phyloP scores from a whole-genome alignment of 257 asterid species.

The Cinchona pubescens region DNA sequence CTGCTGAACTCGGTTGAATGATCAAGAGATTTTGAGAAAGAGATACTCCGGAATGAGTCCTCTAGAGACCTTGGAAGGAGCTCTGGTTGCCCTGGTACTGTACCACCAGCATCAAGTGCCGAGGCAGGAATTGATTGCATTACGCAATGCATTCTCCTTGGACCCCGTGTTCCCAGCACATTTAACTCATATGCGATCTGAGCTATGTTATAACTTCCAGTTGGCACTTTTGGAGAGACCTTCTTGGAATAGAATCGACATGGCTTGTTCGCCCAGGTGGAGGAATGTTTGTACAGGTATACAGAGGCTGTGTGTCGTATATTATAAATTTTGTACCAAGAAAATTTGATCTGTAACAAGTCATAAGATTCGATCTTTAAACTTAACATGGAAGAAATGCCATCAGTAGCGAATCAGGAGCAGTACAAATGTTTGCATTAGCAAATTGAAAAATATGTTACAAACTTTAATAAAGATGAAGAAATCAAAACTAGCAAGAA shows the following conservation, averaged over 20 bases:
- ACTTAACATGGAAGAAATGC: not conserved
- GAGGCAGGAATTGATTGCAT: slow-evolving; percentile 88
- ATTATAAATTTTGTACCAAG: slow-evolving; percentile 92
- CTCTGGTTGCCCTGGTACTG: slow-evolving; percentile 90
- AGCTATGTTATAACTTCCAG: slow-evolving; percentile 78
- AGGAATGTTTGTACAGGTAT: slow-evolving; percentile 43
- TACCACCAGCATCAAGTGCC: slow-evolving; percentile 75
- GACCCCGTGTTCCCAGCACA: slow-evolving; percentile 94
- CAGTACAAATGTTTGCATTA: not conserved
- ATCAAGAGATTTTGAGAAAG: slow-evolving; percentile 79
- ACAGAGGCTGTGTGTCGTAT: slow-evolving; percentile 86
- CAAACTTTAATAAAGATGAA: not conserved
- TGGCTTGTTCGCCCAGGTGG: slow-evolving; percentile 71
- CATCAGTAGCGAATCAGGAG: not conserved
- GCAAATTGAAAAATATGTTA: not conserved
- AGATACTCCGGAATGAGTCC: slow-evolving; percentile 79
- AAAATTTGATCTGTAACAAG: slow-evolving; percentile 69
- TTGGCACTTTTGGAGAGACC: slow-evolving; percentile 84
- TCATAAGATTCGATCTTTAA: not conserved
- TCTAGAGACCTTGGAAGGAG: slow-evolving; percentile 75
- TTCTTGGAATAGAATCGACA: slow-evolving; percentile 76
- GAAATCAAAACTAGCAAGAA: not conserved
- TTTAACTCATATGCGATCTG: slow-evolving; percentile 81
- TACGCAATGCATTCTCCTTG: slow-evolving; percentile 78
- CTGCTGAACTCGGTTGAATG: slow-evolving; percentile 76